Evolutionary conservation across 176 grass and related monocot species (phyloP), one percentile per base, ranked within the genome.

Genomic region (Aegilops longissima): DNA sequence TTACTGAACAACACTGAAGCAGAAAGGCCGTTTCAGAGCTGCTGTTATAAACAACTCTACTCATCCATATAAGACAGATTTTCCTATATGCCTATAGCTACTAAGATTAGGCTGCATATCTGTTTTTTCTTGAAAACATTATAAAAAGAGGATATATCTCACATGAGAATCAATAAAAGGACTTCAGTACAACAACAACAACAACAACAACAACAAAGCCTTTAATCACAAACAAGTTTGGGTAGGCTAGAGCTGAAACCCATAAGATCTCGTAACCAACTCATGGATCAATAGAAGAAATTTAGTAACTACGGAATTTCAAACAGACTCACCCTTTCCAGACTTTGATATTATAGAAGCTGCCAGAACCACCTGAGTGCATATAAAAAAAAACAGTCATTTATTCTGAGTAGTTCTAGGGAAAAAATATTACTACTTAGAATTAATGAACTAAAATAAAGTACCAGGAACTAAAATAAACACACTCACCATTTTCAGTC

Each of bases 321-420:
- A 80, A 68, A 83, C 35, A 38, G 77, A 66, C 84, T 81, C 40
- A 94, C 95, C 95, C 90, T 94, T 97, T 83, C 95, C 95, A 66
- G 90, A 89, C 80, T 97, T 94, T 14, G 90, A 85, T 82, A 97
- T 76, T 59, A 94, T 78, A 80, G 95, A 94, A 80, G 86, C 83
- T 35, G 95, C 92, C 58, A 92, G 95, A 90, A 97, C 86, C 71
- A 94, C 95, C 95, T 97, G 78, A 52, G 34, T 80, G 76, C 58
- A 84, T 68, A 86, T 29, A 83, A 73, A 77, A 75, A 21, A 38
- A 72, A 79, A 74, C 39, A 68, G 74, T 59, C 16, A 76, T 61
- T 77, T 87, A 44, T 81, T 75, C 30, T 45, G 20, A 83, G 20
- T 73, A 56, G 1, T 24, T 47, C 42, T 38, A 52, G 21, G 5